Base-by-base conservation (phyloP, 441 rosid genomes). In the Codiaeum variegatum region DNA sequence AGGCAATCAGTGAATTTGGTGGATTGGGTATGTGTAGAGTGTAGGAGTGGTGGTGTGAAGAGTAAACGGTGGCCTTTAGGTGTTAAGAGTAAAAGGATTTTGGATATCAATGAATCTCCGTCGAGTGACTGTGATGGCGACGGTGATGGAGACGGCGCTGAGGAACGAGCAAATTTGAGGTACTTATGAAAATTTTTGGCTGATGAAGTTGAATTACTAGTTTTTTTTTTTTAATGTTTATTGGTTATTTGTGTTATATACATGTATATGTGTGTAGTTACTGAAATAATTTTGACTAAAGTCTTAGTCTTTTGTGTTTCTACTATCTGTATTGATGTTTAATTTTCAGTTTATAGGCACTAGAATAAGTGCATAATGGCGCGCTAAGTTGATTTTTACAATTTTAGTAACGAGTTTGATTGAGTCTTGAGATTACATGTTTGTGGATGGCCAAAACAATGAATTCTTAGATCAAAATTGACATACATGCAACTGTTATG, bases 21-120 rank as follows among this genome's bases (percentile, higher is more conserved):
- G 72, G 98, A 93, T 78, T 93, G 98, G 97, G 77, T 91, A 59
- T 91, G 98, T 67, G 76, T 65, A 55, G 87, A 87, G 77, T 93
- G 98, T 66, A 72, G 62, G 66, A 67, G 70, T 60, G 77, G 77
- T 51, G 92, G 94, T 10, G 88, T 75, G 74, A 84, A 82, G 83
- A 89, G 92, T 76, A 86, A 88, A 80, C 82, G 84, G 44, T 93
- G 98, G 98, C 98, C 92, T 9, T 76, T 93, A 40, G 98, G 98
- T 32, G 86, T 85, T 40, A 90, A 89, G 86, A 76, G 87, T 1
- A 89, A 86, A 76, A 82, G 81, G 81, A 83, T 90, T 77, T 72
- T 93, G 71, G 98, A 93, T 74, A 93, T 93, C 75, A 93, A 93
- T 74, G 81, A 96, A 47, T 91, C 96, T 40, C 98, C 98, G 6